These are phyloP conservation scores for Ustilago nuda DNA, from an alignment of 1,284 basidiomycete genomes.

Conservation along the genomic window DNA sequence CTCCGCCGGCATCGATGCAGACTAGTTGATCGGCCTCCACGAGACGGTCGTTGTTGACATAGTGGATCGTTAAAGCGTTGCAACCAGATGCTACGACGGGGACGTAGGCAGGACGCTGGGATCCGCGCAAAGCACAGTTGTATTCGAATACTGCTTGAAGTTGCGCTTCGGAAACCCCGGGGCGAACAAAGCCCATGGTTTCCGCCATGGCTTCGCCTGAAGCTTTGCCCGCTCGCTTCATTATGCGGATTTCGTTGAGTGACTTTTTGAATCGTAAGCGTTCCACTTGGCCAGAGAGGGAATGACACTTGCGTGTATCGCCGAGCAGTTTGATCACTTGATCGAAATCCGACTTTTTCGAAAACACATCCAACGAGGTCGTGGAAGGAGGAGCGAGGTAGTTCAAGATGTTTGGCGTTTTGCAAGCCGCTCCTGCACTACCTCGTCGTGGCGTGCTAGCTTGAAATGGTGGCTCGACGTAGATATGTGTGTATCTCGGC, in stretches of 20 bases:
- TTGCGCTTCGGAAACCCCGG: constrained; percentile 56
- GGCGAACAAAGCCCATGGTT: constrained; percentile 58
- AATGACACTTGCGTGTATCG: constrained; percentile 60
- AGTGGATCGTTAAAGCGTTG: constrained; percentile 64
- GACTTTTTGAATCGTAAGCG: constrained; percentile 59
- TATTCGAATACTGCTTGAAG: constrained; percentile 65
- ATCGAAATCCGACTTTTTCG: constrained; percentile 66
- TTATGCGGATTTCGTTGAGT: constrained; percentile 62
- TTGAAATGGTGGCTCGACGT: constrained; percentile 61
- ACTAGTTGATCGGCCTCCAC: constrained; percentile 54
- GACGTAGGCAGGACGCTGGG: constrained; percentile 66
- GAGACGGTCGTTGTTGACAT: constrained; percentile 62
- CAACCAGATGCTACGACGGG: constrained; percentile 65
- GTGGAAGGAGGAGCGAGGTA: constrained; percentile 63
- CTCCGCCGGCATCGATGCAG: constrained; percentile 68
- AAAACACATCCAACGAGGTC: constrained; percentile 60
- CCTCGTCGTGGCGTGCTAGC: constrained; percentile 56
- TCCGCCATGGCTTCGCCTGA: constrained; percentile 63
- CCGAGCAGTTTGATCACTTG: constrained; percentile 59
- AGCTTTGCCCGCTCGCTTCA: constrained; percentile 62
- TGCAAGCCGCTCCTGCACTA: constrained; percentile 9
- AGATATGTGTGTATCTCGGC: constrained; percentile 57
- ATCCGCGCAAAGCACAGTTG: constrained; percentile 56
- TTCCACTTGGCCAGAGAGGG: constrained; percentile 60
- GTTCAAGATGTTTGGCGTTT: constrained; percentile 57